A percentile compares a stretch with the other conserved stretches of the same genome.
phyloP scores from a whole-genome alignment of 495 filamentous ascomycete species.

The Chaetomidium leptoderma region DNA sequence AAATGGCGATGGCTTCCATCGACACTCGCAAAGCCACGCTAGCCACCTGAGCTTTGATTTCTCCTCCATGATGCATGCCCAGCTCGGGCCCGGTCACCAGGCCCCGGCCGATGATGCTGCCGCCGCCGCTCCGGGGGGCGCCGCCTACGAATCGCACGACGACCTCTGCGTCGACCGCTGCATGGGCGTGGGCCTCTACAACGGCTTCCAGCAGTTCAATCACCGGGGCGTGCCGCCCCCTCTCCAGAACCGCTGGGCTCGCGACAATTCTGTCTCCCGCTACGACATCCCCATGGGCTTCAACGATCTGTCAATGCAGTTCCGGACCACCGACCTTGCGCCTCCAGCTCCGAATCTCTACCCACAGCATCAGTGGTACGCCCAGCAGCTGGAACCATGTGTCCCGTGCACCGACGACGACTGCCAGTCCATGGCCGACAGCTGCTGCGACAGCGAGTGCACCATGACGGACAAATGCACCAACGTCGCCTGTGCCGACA shows the following conservation, averaged over 20 bases:
- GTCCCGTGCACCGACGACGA: slow-evolving; percentile 29
- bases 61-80: slow-evolving; percentile 15
- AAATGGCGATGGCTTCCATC: slow-evolving; percentile 20
- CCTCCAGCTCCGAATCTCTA: slow-evolving; percentile 11
- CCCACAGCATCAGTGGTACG: slow-evolving; percentile 19
- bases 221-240: slow-evolving; percentile 24
- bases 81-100: slow-evolving; percentile 2
- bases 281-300: slow-evolving; percentile 14
- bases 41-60: slow-evolving; percentile 13
- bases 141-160: slow-evolving; percentile 35
- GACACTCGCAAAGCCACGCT: slow-evolving; percentile 24
- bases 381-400: slow-evolving; percentile 12
- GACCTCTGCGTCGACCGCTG: slow-evolving; percentile 41
- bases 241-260: slow-evolving; percentile 21
- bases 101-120: slow-evolving; percentile 6
- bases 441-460: slow-evolving; percentile 37
- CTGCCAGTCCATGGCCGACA: slow-evolving; percentile 27
- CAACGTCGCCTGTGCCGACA: slow-evolving; percentile 30
- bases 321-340: slow-evolving; percentile 5
- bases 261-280: slow-evolving; percentile 5
- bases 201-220: slow-evolving; percentile 31
- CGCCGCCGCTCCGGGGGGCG: slow-evolving; percentile 4
- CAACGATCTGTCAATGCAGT: slow-evolving; percentile 13
- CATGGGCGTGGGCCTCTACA: slow-evolving; percentile 33
- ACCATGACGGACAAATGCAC: slow-evolving; percentile 39